Evolutionary conservation across 352 stramenopile species (phyloP).

Genomic region (Pythium biforme): DNA sequence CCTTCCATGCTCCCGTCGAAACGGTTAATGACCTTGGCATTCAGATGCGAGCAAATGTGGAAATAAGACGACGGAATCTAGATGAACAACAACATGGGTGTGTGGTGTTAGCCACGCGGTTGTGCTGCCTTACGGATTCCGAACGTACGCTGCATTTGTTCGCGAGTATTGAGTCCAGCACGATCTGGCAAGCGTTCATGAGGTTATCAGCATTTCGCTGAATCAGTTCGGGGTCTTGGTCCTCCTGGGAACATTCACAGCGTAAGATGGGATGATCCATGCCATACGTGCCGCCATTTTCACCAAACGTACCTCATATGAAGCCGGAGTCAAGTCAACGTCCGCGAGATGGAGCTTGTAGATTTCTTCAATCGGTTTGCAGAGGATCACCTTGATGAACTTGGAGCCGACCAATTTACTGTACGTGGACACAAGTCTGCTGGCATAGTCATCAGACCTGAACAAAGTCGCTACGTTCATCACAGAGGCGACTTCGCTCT

Average conservation of each 20-base stretch:
- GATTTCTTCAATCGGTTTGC: constrained; percentile 34
- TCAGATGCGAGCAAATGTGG: constrained; percentile 49
- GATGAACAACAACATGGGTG: not conserved
- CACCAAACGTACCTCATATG: constrained; percentile 39
- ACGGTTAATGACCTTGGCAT: constrained; percentile 37
- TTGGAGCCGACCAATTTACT: constrained; percentile 37
- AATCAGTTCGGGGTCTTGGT: constrained; percentile 5
- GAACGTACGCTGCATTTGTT: constrained; percentile 49
- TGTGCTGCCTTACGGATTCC: not conserved
- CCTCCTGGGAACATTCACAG: constrained; percentile 11
- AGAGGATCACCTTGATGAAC: constrained; percentile 38
- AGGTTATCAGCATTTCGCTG: constrained; percentile 70
- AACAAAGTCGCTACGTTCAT: constrained; percentile 49
- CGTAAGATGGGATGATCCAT: not conserved
- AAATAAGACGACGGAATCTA: constrained; percentile 41
- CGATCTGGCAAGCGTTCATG: constrained; percentile 79
- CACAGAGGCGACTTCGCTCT: constrained; percentile 39
- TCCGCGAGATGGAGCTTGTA: constrained; percentile 48
- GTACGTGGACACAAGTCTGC: constrained; percentile 42
- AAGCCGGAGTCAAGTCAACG: constrained; percentile 68
- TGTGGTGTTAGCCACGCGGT: not conserved
- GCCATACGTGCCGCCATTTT: not conserved
- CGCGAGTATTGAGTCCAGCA: constrained; percentile 78
- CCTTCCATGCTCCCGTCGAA: constrained; percentile 42
- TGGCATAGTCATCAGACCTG: constrained; percentile 46